Evolutionary conservation across 2,329 filamentous ascomycete species (phyloP).

Genomic region (Alternaria metachromatica): DNA sequence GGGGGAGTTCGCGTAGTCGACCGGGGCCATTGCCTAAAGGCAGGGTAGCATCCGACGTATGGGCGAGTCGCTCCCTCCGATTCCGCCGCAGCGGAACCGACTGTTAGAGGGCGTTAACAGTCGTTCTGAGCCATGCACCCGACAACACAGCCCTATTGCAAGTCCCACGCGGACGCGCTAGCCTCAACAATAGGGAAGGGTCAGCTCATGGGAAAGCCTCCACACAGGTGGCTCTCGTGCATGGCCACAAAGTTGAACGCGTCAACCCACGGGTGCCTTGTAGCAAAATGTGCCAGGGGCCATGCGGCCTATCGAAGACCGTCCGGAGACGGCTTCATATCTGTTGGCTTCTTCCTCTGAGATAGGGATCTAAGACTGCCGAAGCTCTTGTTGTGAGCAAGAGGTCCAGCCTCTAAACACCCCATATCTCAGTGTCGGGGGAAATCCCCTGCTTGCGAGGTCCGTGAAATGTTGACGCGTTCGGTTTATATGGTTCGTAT

Average conservation of each 20-base stretch:
- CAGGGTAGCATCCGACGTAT: background rate
- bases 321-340: constrained; percentile 29
- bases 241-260: background rate
- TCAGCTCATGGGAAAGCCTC: background rate
- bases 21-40: background rate
- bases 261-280: constrained; percentile 28
- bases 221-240: background rate
- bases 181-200: no score
- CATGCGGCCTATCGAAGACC: constrained; percentile 36
- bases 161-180: background rate
- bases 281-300: constrained; percentile 43
- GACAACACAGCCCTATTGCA: background rate
- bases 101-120: background rate
- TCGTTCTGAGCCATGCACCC: background rate
- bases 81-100: background rate
- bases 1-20: background rate
- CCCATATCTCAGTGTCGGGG: constrained; percentile 30
- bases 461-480: constrained; percentile 8
- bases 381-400: constrained; percentile 26
- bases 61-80: background rate
- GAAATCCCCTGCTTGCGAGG: constrained; percentile 36
- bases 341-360: constrained; percentile 45
- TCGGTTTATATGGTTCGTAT: background rate
- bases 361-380: constrained; percentile 28
- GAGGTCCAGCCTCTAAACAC: constrained; percentile 32